Evolutionary conservation across 2,329 filamentous ascomycete genomes (phyloP).

Genomic region (Dactylellina leptospora): DNA sequence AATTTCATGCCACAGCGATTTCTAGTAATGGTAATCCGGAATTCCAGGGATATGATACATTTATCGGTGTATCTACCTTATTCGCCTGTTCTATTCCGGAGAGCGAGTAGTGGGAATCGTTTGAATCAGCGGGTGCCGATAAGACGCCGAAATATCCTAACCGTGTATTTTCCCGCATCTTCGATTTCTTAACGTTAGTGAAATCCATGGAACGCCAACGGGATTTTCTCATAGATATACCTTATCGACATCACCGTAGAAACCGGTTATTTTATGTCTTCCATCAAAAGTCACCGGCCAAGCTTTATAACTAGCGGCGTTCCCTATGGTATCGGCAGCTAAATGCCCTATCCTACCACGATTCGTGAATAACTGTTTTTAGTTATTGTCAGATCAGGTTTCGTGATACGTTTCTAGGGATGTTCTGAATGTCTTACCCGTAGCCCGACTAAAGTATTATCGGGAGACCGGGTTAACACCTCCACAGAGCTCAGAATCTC

Average conservation of each 20-base stretch:
- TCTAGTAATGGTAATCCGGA: no score
- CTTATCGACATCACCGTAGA: conserved; percentile 6
- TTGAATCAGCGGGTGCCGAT: neutral
- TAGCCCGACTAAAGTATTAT: neutral
- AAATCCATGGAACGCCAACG: neutral
- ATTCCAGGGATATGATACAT: no score
- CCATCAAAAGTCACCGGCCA: neutral
- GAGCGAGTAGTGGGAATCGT: no score
- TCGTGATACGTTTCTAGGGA: neutral
- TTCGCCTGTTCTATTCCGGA: no score
- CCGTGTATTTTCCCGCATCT: neutral
- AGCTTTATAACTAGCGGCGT: neutral
- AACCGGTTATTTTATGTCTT: neutral
- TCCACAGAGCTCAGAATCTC: neutral
- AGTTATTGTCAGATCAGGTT: no score
- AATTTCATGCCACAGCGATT: no score
- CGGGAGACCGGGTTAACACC: neutral
- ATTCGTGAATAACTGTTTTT: conserved; percentile 1
- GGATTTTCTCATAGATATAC: neutral
- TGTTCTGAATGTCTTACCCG: neutral
- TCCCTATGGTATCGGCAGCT: neutral
- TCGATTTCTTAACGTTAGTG: neutral
- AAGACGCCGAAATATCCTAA: neutral
- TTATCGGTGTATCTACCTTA: no score
- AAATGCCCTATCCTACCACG: conserved; percentile 4